A percentile compares a stretch with the other conserved stretches of the same genome.
Evolutionary conservation across 768 basidiomycete genomes (phyloP).

Genomic region (Lactifluus piperatus): DNA sequence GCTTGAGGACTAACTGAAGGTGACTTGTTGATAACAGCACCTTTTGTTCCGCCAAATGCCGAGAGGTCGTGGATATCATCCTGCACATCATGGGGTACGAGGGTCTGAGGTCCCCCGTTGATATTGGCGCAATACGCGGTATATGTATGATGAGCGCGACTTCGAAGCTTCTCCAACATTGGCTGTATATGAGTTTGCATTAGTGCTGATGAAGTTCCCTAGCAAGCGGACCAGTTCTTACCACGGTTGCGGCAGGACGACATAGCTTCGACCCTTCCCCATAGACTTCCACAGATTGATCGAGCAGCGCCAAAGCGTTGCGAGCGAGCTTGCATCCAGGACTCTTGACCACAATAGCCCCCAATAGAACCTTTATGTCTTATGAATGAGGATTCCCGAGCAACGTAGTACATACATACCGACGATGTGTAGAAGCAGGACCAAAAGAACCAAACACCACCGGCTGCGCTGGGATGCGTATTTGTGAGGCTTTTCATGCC

Average conservation of each 20-base stretch:
- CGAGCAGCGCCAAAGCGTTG: slow-evolving; percentile 33
- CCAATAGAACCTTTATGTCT: slow-evolving; percentile 34
- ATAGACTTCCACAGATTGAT: slow-evolving; percentile 33
- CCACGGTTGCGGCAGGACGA: slow-evolving; percentile 25
- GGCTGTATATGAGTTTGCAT: slow-evolving; percentile 19
- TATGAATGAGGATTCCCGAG: neutral
- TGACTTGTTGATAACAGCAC: slow-evolving; percentile 12
- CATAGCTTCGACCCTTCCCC: slow-evolving; percentile 34
- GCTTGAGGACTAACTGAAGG: slow-evolving; percentile 7
- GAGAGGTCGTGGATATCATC: slow-evolving; percentile 16
- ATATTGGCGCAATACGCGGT: slow-evolving; percentile 17
- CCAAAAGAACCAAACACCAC: slow-evolving; percentile 44
- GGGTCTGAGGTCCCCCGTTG: neutral
- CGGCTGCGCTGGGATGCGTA: slow-evolving; percentile 29
- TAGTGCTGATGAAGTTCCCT: neutral
- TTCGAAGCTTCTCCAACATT: slow-evolving; percentile 32
- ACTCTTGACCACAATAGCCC: slow-evolving; percentile 38
- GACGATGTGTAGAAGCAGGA: slow-evolving; percentile 41
- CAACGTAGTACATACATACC: slow-evolving; percentile 26
- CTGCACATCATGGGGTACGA: neutral
- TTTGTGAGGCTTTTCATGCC: slow-evolving; percentile 32
- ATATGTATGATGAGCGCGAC: slow-evolving; percentile 30
- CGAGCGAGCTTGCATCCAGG: slow-evolving; percentile 36
- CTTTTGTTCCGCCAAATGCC: slow-evolving; percentile 14
- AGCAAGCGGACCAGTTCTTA: neutral